Conservation (phyloP, 345 rosid genomes). For the Arabis alpina region DNA sequence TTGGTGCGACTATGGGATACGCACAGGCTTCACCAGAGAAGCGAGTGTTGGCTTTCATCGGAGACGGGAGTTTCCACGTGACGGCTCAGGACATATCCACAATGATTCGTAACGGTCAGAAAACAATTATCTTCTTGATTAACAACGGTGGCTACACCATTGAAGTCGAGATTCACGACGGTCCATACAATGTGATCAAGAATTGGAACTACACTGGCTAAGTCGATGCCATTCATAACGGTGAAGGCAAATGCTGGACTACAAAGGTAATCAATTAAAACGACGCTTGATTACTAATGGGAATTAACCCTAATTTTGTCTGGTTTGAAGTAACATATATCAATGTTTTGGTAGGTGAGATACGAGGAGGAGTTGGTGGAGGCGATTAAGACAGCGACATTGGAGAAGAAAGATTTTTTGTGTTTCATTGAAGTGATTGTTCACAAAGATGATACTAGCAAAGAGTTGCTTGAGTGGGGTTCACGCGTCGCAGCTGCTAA, state of each 20-base stretch:
- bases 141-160: slow-evolving; percentile 17
- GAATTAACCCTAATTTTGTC: background rate
- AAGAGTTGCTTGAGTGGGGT: slow-evolving; percentile 22
- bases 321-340: too few species aligned
- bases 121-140: slow-evolving; percentile 1
- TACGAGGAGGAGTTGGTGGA: slow-evolving; percentile 21
- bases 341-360: background rate
- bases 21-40: slow-evolving; percentile 13
- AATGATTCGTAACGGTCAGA: background rate
- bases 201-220: slow-evolving; percentile 19
- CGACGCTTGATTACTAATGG: background rate
- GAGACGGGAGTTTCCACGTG: slow-evolving; percentile 20
- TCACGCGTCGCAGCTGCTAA: slow-evolving; percentile 16
- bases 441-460: slow-evolving; percentile 19
- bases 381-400: background rate
- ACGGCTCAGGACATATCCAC: slow-evolving; percentile 23
- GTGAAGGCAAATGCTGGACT: slow-evolving; percentile 13
- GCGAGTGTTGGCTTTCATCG: slow-evolving; percentile 10
- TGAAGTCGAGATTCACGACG: slow-evolving; percentile 14
- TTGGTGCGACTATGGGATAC: slow-evolving; percentile 15
- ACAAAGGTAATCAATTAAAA: background rate
- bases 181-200: slow-evolving; percentile 14
- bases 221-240: slow-evolving; percentile 10
- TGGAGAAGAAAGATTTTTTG: slow-evolving; percentile 4
- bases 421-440: slow-evolving; percentile 22